Conservation (phyloP, 1,139 yeast genomes). For the Casaregolazyma lundiana region DNA sequence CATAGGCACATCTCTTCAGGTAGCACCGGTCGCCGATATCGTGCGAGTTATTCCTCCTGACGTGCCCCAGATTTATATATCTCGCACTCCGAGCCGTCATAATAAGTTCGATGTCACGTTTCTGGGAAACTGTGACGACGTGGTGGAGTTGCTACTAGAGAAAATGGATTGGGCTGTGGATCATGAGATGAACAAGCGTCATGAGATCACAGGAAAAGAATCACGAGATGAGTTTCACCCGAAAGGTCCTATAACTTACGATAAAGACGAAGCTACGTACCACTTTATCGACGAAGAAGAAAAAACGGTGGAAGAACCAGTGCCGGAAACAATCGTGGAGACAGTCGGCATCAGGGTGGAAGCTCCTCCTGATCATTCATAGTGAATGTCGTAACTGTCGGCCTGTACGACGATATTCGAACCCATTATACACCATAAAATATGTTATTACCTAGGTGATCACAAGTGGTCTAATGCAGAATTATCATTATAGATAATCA, state of each 20-base stretch:
- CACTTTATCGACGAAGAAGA: conserved; percentile 15
- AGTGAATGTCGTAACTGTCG: too few species aligned
- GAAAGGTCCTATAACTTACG: conserved; percentile 22
- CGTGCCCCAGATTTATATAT: conserved; percentile 81
- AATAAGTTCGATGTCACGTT: conserved; percentile 76
- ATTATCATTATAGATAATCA: background rate
- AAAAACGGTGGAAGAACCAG: background rate
- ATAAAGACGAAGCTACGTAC: conserved; percentile 23
- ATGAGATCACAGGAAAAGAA: background rate
- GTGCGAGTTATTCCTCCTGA: conserved; percentile 66
- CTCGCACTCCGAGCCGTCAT: conserved; percentile 74
- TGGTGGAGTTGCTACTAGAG: conserved; percentile 60
- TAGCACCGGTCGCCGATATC: conserved; percentile 92
- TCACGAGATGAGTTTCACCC: conserved; percentile 16
- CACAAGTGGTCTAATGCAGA: background rate
- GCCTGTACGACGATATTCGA: too few species aligned
- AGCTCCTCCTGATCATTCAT: too few species aligned
- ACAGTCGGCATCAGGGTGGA: background rate
- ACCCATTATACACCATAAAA: background rate
- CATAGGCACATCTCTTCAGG: conserved; percentile 91
- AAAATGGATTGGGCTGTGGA: conserved; percentile 64
- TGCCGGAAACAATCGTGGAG: background rate
- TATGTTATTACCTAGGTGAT: background rate
- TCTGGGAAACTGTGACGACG: conserved; percentile 86
- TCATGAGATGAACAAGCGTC: conserved; percentile 43